These are phyloP conservation scores for Zygotorulaspora florentina DNA, from an alignment of 805 yeast genomes.

Conservation along the genomic window DNA sequence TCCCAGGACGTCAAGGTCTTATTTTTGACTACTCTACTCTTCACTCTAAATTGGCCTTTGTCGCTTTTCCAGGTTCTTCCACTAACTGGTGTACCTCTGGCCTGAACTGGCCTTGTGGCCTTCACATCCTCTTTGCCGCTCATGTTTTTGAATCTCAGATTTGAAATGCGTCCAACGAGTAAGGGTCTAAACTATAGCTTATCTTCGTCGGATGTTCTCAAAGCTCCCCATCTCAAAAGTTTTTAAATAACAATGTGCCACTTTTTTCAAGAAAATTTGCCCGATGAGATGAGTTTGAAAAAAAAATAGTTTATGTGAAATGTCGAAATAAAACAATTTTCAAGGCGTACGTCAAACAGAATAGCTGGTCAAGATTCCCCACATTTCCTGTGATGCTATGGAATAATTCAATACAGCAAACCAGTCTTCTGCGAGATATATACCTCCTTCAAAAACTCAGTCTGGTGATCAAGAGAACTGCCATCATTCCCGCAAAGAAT, in stretches of 20 bases:
- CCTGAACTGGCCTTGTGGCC: constrained; percentile 6
- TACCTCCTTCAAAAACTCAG: not conserved
- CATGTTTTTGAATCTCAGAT: constrained; percentile 2
- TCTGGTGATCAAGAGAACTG: constrained; percentile 5
- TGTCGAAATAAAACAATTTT: not conserved
- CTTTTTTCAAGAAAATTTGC: not conserved
- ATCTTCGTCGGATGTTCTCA: not conserved
- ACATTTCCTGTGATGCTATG: not conserved
- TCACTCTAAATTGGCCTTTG: constrained; percentile 64
- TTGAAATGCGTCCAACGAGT: not conserved
- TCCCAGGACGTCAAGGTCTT: constrained; percentile 52
- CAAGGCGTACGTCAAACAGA: no score
- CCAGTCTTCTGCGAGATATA: not conserved
- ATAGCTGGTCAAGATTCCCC: no score
- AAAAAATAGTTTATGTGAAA: not conserved
- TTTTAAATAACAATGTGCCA: not conserved
- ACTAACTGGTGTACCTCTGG: constrained; percentile 49
- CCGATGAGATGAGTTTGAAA: constrained; percentile 1
- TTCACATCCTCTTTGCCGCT: not conserved
- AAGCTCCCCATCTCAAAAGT: no score
- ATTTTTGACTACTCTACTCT: constrained; percentile 51
- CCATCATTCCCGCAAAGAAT: constrained; percentile 13
- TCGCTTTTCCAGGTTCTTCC: constrained; percentile 72
- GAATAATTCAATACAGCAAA: not conserved
- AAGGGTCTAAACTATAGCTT: not conserved